Conservation (phyloP, 805 yeast species). For the Yarrowia porcina region DNA sequence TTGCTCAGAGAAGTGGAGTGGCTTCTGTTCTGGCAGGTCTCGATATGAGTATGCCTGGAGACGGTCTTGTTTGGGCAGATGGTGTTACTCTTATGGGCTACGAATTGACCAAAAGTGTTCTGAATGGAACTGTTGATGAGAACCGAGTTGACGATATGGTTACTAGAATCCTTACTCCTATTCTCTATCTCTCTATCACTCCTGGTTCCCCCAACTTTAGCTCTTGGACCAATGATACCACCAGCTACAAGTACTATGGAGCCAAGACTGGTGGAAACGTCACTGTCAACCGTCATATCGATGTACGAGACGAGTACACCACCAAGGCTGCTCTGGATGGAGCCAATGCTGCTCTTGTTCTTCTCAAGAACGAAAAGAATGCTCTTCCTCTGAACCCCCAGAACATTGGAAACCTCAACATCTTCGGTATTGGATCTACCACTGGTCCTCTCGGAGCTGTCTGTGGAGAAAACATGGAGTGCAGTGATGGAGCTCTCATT, state of each 20-base stretch:
- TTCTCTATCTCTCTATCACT: constrained; percentile 34
- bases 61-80: constrained; percentile 37
- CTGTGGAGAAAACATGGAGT: constrained; percentile 49
- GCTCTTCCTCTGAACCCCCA: constrained; percentile 48
- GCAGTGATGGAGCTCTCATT: constrained; percentile 52
- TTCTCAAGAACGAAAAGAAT: constrained; percentile 50
- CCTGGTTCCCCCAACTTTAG: constrained; percentile 51
- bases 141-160: constrained; percentile 61
- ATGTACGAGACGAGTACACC: constrained; percentile 48
- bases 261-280: constrained; percentile 50
- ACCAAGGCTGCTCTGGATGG: constrained; percentile 50
- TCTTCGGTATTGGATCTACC: constrained; percentile 44
- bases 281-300: constrained; percentile 53
- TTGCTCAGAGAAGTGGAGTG: constrained; percentile 59
- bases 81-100: constrained; percentile 50
- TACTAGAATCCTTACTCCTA: constrained; percentile 53
- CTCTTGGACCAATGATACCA: constrained; percentile 57
- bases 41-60: constrained; percentile 63
- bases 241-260: constrained; percentile 39
- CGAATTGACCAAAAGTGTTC: constrained; percentile 51
- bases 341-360: constrained; percentile 55
- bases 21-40: constrained; percentile 55
- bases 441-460: constrained; percentile 50
- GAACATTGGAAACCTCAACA: constrained; percentile 41
- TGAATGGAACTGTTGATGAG: constrained; percentile 54